Percentiles rank a stretch among this genome's conserved stretches.
Conservation (phyloP, 1,284 basidiomycete species). For the Sparassis latifolia region DNA sequence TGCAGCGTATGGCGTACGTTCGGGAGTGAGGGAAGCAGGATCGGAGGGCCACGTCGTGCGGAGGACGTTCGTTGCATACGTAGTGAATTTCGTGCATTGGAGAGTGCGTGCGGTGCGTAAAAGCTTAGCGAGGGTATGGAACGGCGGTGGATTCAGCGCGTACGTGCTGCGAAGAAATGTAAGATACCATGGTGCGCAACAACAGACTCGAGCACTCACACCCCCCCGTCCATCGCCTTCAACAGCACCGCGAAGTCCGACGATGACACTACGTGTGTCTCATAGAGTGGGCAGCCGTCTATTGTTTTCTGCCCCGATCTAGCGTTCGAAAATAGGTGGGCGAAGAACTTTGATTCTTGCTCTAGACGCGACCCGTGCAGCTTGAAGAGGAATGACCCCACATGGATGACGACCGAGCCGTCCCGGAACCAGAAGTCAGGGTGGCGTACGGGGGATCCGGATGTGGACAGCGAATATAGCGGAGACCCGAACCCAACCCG, state of each 20-base stretch:
- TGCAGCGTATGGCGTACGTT: constrained; percentile 17
- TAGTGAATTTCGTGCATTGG: constrained; percentile 15
- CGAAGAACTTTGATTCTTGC: constrained; percentile 29
- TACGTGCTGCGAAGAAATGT: constrained; percentile 14
- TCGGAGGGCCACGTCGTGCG: constrained; percentile 25
- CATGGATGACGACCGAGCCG: constrained; percentile 29
- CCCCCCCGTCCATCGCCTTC: constrained; percentile 27
- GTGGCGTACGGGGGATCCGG: constrained; percentile 10
- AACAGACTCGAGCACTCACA: constrained; percentile 22
- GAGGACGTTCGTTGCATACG: constrained; percentile 23
- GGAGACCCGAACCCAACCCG: too few relatives aligned
- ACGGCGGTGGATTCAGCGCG: constrained; percentile 18
- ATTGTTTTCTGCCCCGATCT: constrained; percentile 3
- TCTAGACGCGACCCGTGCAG: constrained; percentile 31
- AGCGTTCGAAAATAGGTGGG: constrained; percentile 21
- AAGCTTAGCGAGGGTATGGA: constrained; percentile 22
- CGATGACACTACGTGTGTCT: constrained; percentile 14
- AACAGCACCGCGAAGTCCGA: constrained; percentile 31
- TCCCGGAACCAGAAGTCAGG: constrained; percentile 26
- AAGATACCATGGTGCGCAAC: too few relatives aligned
- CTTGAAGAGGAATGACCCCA: constrained; percentile 26
- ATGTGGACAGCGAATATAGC: too few relatives aligned
- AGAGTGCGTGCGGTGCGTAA: constrained; percentile 25
- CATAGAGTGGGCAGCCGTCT: constrained; percentile 25
- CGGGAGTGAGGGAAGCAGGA: constrained; percentile 12